phyloP scores from a whole-genome alignment of 1,284 basidiomycete genomes.

The Ceratobasidium sp. region DNA sequence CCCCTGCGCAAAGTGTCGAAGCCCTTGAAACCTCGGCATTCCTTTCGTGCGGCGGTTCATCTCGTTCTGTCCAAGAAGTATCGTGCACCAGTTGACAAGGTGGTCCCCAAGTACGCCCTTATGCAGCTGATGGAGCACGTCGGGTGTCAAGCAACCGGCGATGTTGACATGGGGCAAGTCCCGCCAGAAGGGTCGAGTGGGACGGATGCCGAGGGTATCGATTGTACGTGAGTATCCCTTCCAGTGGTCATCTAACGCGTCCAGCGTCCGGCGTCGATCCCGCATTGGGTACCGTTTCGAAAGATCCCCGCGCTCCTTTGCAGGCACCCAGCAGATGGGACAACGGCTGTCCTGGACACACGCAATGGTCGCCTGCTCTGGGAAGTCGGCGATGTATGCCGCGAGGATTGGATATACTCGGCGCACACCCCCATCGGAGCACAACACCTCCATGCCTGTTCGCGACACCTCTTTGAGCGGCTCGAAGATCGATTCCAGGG shows the following conservation, averaged over 20 bases:
- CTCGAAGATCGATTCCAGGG: neutral
- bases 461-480: slow-evolving; percentile 51
- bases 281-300: neutral
- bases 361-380: neutral
- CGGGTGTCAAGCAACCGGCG: slow-evolving; percentile 52
- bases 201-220: slow-evolving; percentile 18
- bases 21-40: slow-evolving; percentile 12
- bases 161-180: neutral
- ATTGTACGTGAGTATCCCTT: too few relatives aligned
- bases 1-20: slow-evolving; percentile 37
- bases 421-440: slow-evolving; percentile 22
- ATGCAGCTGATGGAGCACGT: slow-evolving; percentile 56
- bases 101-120: slow-evolving; percentile 55
- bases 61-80: slow-evolving; percentile 20
- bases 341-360: neutral
- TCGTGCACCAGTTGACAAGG: slow-evolving; percentile 50
- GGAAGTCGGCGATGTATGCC: neutral
- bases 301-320: neutral
- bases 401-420: neutral
- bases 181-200: slow-evolving; percentile 53
- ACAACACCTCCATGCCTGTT: slow-evolving; percentile 62
- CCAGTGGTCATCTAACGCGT: neutral
- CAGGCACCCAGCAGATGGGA: neutral
- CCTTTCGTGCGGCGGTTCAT: slow-evolving; percentile 35
- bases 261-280: neutral